These are phyloP conservation scores for Paraconiothyrium brasiliense DNA, from an alignment of 2,329 filamentous ascomycete species.

Conservation along the genomic window DNA sequence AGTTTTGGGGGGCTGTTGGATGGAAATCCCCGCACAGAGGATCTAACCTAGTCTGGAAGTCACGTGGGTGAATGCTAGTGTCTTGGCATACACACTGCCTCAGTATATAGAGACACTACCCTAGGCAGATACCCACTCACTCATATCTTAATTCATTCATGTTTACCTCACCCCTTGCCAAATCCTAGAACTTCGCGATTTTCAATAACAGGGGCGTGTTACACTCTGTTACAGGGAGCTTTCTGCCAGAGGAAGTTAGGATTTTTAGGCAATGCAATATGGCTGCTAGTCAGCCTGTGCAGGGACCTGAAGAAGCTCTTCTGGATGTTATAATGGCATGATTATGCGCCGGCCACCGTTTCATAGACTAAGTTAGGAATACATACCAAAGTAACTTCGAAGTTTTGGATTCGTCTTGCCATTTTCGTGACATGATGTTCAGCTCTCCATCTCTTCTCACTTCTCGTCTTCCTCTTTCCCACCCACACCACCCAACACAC, in stretches of 20 bases:
- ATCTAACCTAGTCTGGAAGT: too few relatives aligned
- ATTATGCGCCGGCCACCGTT: neutral
- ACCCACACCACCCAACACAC: constrained; percentile 39
- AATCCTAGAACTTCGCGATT: too few relatives aligned
- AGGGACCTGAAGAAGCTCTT: constrained; percentile 3
- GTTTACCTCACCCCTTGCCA: too few relatives aligned
- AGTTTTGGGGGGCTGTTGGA: too few relatives aligned
- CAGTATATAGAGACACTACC: too few relatives aligned
- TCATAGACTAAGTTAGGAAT: neutral
- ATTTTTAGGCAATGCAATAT: constrained; percentile 83
- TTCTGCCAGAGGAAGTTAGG: constrained; percentile 75
- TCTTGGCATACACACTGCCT: too few relatives aligned
- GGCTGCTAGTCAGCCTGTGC: constrained; percentile 64
- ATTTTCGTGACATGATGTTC: neutral
- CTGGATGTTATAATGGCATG: neutral
- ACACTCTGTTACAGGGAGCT: constrained; percentile 79
- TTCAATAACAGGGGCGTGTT: constrained; percentile 82
- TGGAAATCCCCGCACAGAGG: too few relatives aligned
- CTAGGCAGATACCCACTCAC: too few relatives aligned
- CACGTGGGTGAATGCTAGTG: too few relatives aligned
- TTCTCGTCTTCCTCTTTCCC: constrained; percentile 28
- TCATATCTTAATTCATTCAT: too few relatives aligned
- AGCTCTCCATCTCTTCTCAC: neutral
- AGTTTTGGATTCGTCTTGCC: neutral
- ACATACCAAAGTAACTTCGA: neutral